Evolutionary conservation across 495 filamentous ascomycete species (phyloP), one percentile per base, ranked within the genome.

Genomic region (Talaromyces liani): DNA sequence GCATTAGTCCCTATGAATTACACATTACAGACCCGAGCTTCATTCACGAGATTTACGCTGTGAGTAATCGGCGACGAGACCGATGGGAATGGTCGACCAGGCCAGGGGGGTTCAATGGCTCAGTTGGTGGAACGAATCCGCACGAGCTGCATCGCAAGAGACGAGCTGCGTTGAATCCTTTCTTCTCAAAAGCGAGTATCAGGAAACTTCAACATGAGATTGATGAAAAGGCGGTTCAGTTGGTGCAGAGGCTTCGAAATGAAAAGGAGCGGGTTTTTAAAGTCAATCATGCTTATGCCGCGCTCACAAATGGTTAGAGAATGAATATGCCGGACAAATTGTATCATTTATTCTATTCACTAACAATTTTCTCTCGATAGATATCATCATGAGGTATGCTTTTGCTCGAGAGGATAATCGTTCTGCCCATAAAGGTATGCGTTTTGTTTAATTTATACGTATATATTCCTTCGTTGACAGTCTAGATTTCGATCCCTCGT

Each of bases 1-100:
- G 84, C 6, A 73, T 85, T 34, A 79, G 70, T 31, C 84, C 84
- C 0, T 47, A 72, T 10, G 81, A 85, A 64, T 60, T 87, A 2
- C 78, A 80, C 60, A 69, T 77, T 57, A 73, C 71, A 25, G 77
- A 78, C 27, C 65, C 72, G 0, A 58, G 58, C 10, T 77, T 71
- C 31, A 76, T 74, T 58, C 68, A 76, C 16, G 73, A 74, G 25
- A 31, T 51, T 36, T 62, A 31, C 25, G 39, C 24, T 2, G 34
- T 27, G 3, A 20, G 27, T 7, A 51, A 60, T 2, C 27, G n/a
- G 12, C 39, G 58, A 6, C 58, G 33, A 16, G 36, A 41, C 4
- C 36, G 36, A 41, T 41, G 36, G 36, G 36, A 41, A 41, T 41
- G 36, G 36, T 41, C 36, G 10, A 41, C 20, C 7, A 36, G 69